Evolutionary conservation across 2,329 filamentous ascomycete species (phyloP), one percentile per base, ranked within the genome.

Genomic region (Malbranchea cinnamomea): DNA sequence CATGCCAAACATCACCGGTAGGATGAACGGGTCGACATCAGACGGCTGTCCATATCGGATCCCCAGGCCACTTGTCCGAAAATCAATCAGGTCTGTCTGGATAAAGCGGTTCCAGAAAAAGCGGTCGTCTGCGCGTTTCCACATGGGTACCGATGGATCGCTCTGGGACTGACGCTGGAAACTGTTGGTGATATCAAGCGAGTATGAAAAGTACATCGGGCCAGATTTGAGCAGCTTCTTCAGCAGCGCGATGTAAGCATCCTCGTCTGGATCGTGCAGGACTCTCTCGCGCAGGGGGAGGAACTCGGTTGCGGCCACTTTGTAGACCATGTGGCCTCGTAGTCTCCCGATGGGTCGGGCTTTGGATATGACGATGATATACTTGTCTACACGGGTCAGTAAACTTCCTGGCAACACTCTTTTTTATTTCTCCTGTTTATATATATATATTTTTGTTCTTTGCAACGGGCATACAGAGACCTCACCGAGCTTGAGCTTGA

Each of bases 41-140:
- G 78, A 67, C 46, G 93, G 83, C 15, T 76, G 66, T 12, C 52
- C 56, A 39, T 53, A 54, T 19, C 54, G 53, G 24, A 55, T 45
- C 15, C 59, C 60, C 36, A 59, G 59, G 20, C 61, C 59, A 35
- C 57, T 57, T 18, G 65, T 71, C 37, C 87, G 75, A 51, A 93
- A 92, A 52, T 93, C 74, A 47, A 95, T 93, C 35, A 98, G 59
- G 47, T 94, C 84, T 5, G 80, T 78, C 52, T 87, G 82, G 28
- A 95, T 69, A 54, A 93, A 91, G 40, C 78, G 77, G 58, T 98
- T 98, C 83, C 87, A 98, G 65, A 94, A 98, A 65, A 98, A 98
- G 40, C 89, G 82, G 52, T 95, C 85, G 54, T 98, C 89, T 39
- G 87, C 78, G 43, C 84, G 68, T 63, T 79, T 77, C 89, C 89